Conservation (phyloP, 2,329 filamentous ascomycete genomes). For the Colletotrichum filicis region DNA sequence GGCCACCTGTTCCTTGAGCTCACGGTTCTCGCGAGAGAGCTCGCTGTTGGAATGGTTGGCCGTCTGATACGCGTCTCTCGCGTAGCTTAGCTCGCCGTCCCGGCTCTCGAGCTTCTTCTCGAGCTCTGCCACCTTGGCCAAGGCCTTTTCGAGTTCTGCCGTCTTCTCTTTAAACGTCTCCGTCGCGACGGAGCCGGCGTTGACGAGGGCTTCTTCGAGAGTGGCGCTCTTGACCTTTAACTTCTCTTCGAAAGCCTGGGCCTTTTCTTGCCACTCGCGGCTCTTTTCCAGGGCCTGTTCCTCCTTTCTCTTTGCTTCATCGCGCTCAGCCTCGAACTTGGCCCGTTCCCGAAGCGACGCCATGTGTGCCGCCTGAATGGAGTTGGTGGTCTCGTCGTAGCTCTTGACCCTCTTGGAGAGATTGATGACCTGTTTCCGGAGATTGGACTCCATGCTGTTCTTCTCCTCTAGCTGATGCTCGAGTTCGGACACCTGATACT, state of each 20-base stretch:
- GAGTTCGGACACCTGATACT: slow-evolving; percentile 48
- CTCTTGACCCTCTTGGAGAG: slow-evolving; percentile 53
- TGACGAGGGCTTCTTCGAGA: slow-evolving; percentile 48
- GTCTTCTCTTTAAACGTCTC: slow-evolving; percentile 51
- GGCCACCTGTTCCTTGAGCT: slow-evolving; percentile 54
- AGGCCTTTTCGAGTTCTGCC: slow-evolving; percentile 52
- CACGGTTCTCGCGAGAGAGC: slow-evolving; percentile 57
- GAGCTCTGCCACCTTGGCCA: slow-evolving; percentile 49
- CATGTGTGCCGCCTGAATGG: slow-evolving; percentile 59
- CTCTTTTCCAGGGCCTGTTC: slow-evolving; percentile 48
- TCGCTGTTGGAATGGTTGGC: slow-evolving; percentile 60
- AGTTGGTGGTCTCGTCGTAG: slow-evolving; percentile 54
- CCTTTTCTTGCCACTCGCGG: slow-evolving; percentile 48
- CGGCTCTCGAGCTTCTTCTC: slow-evolving; percentile 49
- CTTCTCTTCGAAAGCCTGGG: slow-evolving; percentile 49
- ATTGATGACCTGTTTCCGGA: slow-evolving; percentile 32
- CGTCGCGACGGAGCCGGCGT: slow-evolving; percentile 25
- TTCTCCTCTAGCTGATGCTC: slow-evolving; percentile 48
- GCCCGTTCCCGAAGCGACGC: slow-evolving; percentile 63
- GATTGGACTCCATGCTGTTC: slow-evolving; percentile 34
- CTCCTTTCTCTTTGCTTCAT: slow-evolving; percentile 53
- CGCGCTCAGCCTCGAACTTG: slow-evolving; percentile 57
- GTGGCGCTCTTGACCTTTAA: slow-evolving; percentile 47
- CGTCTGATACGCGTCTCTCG: slow-evolving; percentile 68
- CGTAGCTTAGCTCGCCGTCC: slow-evolving; percentile 65